phyloP scores from a whole-genome alignment of 495 filamentous ascomycete genomes.

The Amniculicola lignicola region DNA sequence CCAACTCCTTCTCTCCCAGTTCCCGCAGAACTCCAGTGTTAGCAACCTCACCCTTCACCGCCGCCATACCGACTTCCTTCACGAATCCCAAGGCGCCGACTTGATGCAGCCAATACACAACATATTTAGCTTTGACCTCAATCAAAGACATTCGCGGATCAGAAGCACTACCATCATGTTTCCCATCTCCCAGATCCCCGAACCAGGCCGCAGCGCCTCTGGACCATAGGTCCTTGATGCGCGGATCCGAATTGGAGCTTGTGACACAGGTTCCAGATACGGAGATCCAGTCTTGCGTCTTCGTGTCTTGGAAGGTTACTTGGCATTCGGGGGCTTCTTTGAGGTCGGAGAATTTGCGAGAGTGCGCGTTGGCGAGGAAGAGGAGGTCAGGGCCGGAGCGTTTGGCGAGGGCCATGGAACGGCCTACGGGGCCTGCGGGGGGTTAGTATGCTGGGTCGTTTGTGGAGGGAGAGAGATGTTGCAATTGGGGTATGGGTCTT shows the following conservation, averaged over 20 bases:
- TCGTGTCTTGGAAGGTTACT: constrained; percentile 45
- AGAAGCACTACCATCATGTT: constrained; percentile 41
- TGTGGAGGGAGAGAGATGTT: not conserved
- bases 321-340: constrained; percentile 36
- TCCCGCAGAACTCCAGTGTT: constrained; percentile 35
- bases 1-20: constrained; percentile 36
- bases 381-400: constrained; percentile 47
- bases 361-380: constrained; percentile 48
- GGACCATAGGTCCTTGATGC: constrained; percentile 46
- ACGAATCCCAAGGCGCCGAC: constrained; percentile 33
- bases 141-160: constrained; percentile 46
- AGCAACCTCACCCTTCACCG: constrained; percentile 36
- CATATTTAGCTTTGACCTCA: constrained; percentile 41
- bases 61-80: constrained; percentile 35
- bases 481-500: not conserved
- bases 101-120: constrained; percentile 37
- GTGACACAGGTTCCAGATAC: constrained; percentile 39
- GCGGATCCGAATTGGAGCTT: constrained; percentile 39
- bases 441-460: not conserved
- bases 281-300: constrained; percentile 44
- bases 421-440: constrained; percentile 37
- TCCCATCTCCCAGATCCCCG: constrained; percentile 47
- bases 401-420: constrained; percentile 47
- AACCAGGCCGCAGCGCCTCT: constrained; percentile 44
- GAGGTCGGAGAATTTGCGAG: constrained; percentile 46